phyloP scores from a whole-genome alignment of 768 basidiomycete species.

The Suillus luteus region DNA sequence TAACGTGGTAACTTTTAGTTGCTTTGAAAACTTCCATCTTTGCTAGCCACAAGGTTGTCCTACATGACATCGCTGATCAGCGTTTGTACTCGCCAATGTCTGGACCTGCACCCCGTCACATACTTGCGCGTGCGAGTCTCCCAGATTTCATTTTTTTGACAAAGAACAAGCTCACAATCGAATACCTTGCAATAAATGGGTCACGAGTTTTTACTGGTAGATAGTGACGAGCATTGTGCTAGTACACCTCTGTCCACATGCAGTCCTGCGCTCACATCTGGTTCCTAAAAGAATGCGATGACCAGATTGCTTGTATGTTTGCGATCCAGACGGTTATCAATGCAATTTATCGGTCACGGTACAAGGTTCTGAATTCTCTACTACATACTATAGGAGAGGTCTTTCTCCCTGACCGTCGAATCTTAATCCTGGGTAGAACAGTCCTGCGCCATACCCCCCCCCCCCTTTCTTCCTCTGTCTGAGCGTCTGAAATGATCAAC shows the following conservation, averaged over 20 bases:
- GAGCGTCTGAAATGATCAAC: neutral
- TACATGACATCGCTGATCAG: neutral
- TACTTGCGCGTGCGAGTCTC: no score
- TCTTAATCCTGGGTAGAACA: neutral
- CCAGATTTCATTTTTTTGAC: no score
- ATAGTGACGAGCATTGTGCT: no score
- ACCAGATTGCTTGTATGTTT: neutral
- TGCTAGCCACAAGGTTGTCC: neutral
- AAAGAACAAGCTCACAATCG: no score
- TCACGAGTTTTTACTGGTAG: no score
- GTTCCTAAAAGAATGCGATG: no score
- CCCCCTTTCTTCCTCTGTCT: neutral
- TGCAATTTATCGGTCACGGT: neutral
- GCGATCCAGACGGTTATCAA: neutral
- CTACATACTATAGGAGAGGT: neutral
- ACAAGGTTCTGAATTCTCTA: neutral
- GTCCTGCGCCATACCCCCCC: neutral
- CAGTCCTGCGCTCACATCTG: no score
- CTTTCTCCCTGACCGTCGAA: neutral
- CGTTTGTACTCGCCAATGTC: neutral
- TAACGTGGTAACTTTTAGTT: neutral
- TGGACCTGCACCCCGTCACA: neutral
- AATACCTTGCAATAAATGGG: no score
- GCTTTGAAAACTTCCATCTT: neutral
- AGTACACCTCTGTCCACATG: no score